Evolutionary conservation across 805 yeast genomes (phyloP), one percentile per base, ranked within the genome.

Genomic region (Cyberlindnera mycetangii): DNA sequence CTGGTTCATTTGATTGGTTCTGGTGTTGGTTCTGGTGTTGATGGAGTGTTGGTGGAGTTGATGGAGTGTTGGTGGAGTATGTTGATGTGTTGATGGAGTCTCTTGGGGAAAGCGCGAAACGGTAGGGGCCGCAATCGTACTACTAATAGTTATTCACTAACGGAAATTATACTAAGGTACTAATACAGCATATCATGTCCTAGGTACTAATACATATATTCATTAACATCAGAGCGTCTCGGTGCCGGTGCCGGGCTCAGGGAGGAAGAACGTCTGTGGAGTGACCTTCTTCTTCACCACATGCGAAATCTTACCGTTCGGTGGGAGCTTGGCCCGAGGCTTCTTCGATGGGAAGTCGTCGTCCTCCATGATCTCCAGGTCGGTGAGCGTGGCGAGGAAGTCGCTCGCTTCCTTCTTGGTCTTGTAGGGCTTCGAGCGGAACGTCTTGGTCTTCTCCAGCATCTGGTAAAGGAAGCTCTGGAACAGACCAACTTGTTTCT

Each of bases 281-380:
- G 79, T 65, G 11, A 75, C 58, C 54, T 78, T 83, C 67, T 83
- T 88, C 66, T 88, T 89, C 6, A 78, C 66, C 1, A 78, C 75
- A 16, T 39, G 32, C 5, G 85, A 66, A 30, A 90, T 85, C 63
- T 85, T 89, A 30, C 97, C 97, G 24, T 88, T 85, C 7, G 97
- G 96, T 11, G 97, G 96, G 40, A 93, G 68, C 56, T 89, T 83
- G 1, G 96, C 84, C 14, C 60, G 55, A 45, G 90, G 74, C 53
- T 81, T 86, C 57, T 87, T 89, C 45, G 82, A 79, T 0, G 96
- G 89, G 53, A 88, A 71, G 44, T 85, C 90, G 15, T 87, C 96
- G 56, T 90, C 97, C 59, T 89, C 97, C 39, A 85, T 65, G 11
- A 85, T 61, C 4, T 67, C 64, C n/a, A 80, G 71, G n/a, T 74